Base-by-base conservation (phyloP, 306 rosid species). In the Lathyrus oleraceus region DNA sequence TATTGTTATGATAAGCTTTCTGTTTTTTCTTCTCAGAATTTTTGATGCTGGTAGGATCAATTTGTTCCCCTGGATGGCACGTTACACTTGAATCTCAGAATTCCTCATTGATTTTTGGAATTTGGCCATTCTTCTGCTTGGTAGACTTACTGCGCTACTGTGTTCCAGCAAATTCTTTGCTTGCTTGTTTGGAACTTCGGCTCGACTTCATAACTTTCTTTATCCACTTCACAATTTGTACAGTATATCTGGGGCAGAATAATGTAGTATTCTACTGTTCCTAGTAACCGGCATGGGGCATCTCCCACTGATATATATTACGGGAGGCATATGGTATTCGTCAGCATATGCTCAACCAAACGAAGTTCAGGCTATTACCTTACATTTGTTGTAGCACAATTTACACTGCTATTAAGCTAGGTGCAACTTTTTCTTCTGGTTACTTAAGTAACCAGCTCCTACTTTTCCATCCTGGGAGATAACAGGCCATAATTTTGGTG, bases 41-140 rank as follows among this genome's bases (percentile, higher is more conserved):
- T 25, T 75, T 63, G 84, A 63, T 70, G 78, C 62, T 40, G 72
- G 76, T 74, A 21, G 20, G 49, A 8, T 56, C 71, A 30, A 61
- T 36, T 75, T 64, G 54, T 17, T 2, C 52, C 59, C 25, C 39
- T 43, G 44, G 48, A 63, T 63, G 76, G 53, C 54, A 10, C 35
- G 8, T 51, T 47, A 69, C 64, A 56, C 21, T 21, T 58, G 73
- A 64, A 65, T 48, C 28, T 52, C 64, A 63, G 39, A 73, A 19
- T 57, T 43, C 42, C 14, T 56, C 51, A 39, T 57, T 36, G 70
- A 47, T 14, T 30, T 71, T 63, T 57, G 72, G 62, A 58, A 54
- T 59, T 59, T 48, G 68, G 5, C 38, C 38, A 54, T 45, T 60
- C 65, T 58, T 72, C 60, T 9, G 10, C 65, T 16, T 32, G 14